phyloP scores from a whole-genome alignment of 78 protist genomes.

The slime mould (Dictyostelium discoideum) region dicty_2.7 NC_007091.3:3590501-3591000 shows the following conservation, averaged over 20 bases:
- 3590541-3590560: not conserved
- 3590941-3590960: not conserved
- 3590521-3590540: not conserved
- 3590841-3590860: not conserved
- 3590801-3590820: not conserved
- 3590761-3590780: not conserved
- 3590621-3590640: not conserved
- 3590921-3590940: not conserved
- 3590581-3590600: not conserved
- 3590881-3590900: not conserved
- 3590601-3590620: not conserved
- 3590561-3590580: not conserved
- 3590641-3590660: not conserved
- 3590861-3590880: not conserved
- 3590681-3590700: slow-evolving; percentile 9
- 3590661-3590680: not conserved
- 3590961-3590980: not conserved
- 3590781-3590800: not conserved
- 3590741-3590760: not conserved
- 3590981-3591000: not conserved
- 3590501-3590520: not conserved
- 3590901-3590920: not conserved
- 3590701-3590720: not conserved
- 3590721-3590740: not conserved
- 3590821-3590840: not conserved